Evolutionary conservation across 108 stramenopile species (phyloP).

Genomic region (Stephanodiscus triporus): DNA sequence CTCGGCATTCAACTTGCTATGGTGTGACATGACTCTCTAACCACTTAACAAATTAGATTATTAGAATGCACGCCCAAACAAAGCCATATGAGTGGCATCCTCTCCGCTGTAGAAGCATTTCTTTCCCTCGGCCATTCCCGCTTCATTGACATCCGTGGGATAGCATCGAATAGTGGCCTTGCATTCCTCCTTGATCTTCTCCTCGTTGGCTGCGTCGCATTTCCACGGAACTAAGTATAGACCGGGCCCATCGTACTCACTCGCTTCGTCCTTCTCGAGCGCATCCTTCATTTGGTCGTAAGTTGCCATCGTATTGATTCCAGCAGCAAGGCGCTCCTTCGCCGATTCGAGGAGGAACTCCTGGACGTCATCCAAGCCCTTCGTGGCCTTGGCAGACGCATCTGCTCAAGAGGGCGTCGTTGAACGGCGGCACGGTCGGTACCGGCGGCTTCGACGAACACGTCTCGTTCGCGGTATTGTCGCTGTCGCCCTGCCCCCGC

Average conservation of each 20-base stretch:
- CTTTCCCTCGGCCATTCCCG: conserved; percentile 75
- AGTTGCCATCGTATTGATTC: conserved; percentile 69
- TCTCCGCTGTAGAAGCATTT: conserved; percentile 96
- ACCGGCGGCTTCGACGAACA: conserved; percentile 78
- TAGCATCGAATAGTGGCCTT: conserved; percentile 99
- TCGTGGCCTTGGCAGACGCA: conserved; percentile 47
- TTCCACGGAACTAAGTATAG: conserved; percentile 97
- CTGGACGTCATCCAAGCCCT: conserved; percentile 76
- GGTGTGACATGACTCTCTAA: background rate
- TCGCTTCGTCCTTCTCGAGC: conserved; percentile 84
- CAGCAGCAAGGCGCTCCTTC: conserved; percentile 59
- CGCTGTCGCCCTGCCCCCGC: conserved; percentile 57
- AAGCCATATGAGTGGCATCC: conserved; percentile 96
- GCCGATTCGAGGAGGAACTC: conserved; percentile 68
- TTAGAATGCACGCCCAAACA: conserved; percentile 97
- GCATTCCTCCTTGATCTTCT: conserved; percentile 95
- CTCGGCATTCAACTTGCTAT: background rate
- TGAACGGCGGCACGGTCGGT: conserved; percentile 59
- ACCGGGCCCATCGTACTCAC: conserved; percentile 81
- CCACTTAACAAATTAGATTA: background rate
- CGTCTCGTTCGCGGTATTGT: conserved; percentile 84
- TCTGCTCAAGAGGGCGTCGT: no score
- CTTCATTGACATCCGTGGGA: conserved; percentile 88
- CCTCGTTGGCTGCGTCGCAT: conserved; percentile 92
- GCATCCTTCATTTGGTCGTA: conserved; percentile 93